A percentile compares a stretch with the other conserved stretches of the same genome.
These are phyloP conservation scores for Castanea sativa DNA, from an alignment of 306 rosid species.

Conservation along the genomic window DNA sequence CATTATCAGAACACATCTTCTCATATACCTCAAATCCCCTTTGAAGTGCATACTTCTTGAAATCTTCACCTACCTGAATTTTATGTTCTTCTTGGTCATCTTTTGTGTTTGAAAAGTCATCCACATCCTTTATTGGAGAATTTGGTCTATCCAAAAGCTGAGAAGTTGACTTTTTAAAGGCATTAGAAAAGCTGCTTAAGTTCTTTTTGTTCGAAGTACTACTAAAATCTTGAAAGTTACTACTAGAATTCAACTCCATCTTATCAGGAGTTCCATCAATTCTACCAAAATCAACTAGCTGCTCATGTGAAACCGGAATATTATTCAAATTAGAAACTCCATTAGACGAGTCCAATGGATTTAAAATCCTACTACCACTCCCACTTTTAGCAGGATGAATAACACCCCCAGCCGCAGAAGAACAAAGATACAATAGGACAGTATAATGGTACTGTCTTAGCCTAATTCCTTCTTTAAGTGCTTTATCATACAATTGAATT, in stretches of 20 bases:
- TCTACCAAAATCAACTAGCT: not conserved
- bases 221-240: conserved; percentile 2
- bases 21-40: conserved; percentile 79
- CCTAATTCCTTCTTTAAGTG: conserved; percentile 45
- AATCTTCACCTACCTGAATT: conserved; percentile 60
- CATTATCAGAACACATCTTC: conserved; percentile 56
- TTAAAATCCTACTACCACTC: conserved; percentile 45
- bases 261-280: conserved; percentile 17
- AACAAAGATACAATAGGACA: conserved; percentile 77
- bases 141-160: conserved; percentile 24
- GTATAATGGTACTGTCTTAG: conserved; percentile 75
- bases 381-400: conserved; percentile 91
- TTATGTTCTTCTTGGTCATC: conserved; percentile 31
- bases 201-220: conserved; percentile 22
- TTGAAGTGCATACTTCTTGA: conserved; percentile 61
- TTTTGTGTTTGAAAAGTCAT: conserved; percentile 16
- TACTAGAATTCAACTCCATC: conserved; percentile 15
- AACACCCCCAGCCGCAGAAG: conserved; percentile 87
- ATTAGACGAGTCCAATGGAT: conserved; percentile 27
- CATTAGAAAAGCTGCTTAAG: conserved; percentile 25
- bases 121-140: conserved; percentile 12
- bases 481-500: conserved; percentile 60
- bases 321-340: conserved; percentile 25
- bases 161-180: conserved; percentile 22
- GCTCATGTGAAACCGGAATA: not conserved